Evolutionary conservation across 2,329 filamentous ascomycete genomes (phyloP), one percentile per base, ranked within the genome.

Genomic region (Rugonectria rugulosa): DNA sequence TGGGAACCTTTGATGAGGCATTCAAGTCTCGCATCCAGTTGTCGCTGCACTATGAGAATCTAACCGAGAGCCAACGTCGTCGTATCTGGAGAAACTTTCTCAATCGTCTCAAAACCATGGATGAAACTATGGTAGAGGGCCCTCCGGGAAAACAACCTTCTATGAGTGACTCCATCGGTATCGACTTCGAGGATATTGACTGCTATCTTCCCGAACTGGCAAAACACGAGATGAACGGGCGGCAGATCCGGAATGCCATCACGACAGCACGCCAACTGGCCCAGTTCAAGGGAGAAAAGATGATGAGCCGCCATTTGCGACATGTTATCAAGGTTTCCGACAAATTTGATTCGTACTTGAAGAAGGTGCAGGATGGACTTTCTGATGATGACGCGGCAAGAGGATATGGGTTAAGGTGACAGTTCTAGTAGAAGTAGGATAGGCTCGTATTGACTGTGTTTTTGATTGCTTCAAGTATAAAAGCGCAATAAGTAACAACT

Each of bases 191-290:
- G 5, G 47, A 43, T 6, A 10, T 56, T 10, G 37, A 43, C 6
- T 20, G 19, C 17, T 41, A 56, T 5, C 9, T 56, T 4, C 9
- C 46, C 3, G 68, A 76, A 34, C 59, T 80, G 12, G 69, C 73
- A 2, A 45, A 56, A 5, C 60, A 72, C 20, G 61, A 72, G 14
- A 65, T 79, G 57, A 79, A 79, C 38, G 77, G 77, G 2, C 63
- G 75, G 3, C 72, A 79, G 64, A 78, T 79, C 17, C 70, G 77
- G 20, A 79, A 79, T 47, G 58, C 60, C 0, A 63, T 73, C 7
- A 66, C 65, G 1, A 69, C 67, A 1, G 64, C 68, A 1, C 63
- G 70, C n/a, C 70, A 69, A 45, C 50, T 66, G 1, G 65, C 64
- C 2, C 21, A 20, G 24, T 57, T 45, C n/a, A 43, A 29, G 11